These are phyloP conservation scores for Scutellaria minor DNA, from an alignment of 257 asterid species.

Conservation along the genomic window DNA sequence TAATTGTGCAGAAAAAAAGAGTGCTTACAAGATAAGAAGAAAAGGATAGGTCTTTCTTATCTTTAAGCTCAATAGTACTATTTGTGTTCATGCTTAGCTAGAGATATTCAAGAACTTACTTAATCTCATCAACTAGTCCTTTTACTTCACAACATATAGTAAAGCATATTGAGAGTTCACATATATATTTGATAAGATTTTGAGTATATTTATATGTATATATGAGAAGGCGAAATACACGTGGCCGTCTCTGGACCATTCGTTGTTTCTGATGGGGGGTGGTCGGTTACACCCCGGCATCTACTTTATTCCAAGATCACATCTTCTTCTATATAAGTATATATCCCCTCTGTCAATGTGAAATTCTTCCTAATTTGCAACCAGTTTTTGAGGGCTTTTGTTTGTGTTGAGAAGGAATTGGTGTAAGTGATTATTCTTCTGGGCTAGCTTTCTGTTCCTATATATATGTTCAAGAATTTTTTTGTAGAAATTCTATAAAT, in stretches of 20 bases:
- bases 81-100: not conserved
- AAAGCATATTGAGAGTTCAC: too few species aligned
- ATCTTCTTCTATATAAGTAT: conserved; percentile 33
- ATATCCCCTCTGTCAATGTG: conserved; percentile 34
- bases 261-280: conserved; percentile 35
- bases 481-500: not conserved
- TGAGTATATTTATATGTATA: conserved; percentile 31
- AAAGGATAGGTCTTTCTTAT: not conserved
- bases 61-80: not conserved
- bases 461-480: too few species aligned
- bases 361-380: conserved; percentile 36
- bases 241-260: conserved; percentile 64
- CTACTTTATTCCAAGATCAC: conserved; percentile 40
- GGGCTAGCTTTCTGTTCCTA: too few species aligned
- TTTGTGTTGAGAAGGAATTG: conserved; percentile 11
- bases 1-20: conserved; percentile 18
- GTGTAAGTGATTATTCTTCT: conserved; percentile 12
- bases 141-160: too few species aligned
- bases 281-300: conserved; percentile 63
- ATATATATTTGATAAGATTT: conserved; percentile 47
- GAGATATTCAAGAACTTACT: too few species aligned
- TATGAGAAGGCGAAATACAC: conserved; percentile 39
- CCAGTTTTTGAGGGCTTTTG: conserved; percentile 15
- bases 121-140: too few species aligned
- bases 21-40: not conserved